These are phyloP conservation scores for Backusella mclennaniae DNA, from an alignment of 192 early-diverging fungal genomes.

Conservation along the genomic window DNA sequence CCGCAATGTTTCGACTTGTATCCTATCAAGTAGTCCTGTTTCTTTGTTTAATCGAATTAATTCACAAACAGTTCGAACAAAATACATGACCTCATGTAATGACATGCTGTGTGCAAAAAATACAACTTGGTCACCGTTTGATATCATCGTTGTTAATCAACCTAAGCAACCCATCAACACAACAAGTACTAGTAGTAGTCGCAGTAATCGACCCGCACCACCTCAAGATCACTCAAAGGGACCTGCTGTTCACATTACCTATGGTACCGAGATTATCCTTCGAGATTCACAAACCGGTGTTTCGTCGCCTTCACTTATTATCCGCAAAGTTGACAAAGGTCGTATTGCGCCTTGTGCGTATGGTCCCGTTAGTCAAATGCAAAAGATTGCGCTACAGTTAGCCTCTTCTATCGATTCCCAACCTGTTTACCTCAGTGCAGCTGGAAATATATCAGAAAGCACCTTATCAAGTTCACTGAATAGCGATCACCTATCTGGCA, in stretches of 20 bases:
- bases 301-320: slow-evolving; percentile 66
- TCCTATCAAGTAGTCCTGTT: slow-evolving; percentile 73
- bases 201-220: background rate
- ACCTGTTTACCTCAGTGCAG: slow-evolving; percentile 34
- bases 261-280: slow-evolving; percentile 72
- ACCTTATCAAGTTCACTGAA: background rate
- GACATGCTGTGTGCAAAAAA: slow-evolving; percentile 58
- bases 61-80: slow-evolving; percentile 87
- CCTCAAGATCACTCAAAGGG: background rate
- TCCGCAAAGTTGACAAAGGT: slow-evolving; percentile 80
- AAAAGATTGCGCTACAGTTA: slow-evolving; percentile 71
- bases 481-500: background rate
- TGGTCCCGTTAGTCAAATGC: slow-evolving; percentile 84
- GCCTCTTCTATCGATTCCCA: slow-evolving; percentile 25
- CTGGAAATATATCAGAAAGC: slow-evolving; percentile 26
- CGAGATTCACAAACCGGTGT: slow-evolving; percentile 64
- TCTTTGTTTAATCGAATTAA: slow-evolving; percentile 92
- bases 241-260: slow-evolving; percentile 28
- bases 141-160: slow-evolving; percentile 45
- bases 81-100: slow-evolving; percentile 72
- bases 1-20: slow-evolving; percentile 72
- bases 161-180: background rate
- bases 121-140: slow-evolving; percentile 59
- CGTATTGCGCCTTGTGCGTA: slow-evolving; percentile 62
- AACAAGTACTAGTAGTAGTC: background rate